phyloP scores from a whole-genome alignment of 164 flowering plant genomes.

The Vitis riparia region DNA sequence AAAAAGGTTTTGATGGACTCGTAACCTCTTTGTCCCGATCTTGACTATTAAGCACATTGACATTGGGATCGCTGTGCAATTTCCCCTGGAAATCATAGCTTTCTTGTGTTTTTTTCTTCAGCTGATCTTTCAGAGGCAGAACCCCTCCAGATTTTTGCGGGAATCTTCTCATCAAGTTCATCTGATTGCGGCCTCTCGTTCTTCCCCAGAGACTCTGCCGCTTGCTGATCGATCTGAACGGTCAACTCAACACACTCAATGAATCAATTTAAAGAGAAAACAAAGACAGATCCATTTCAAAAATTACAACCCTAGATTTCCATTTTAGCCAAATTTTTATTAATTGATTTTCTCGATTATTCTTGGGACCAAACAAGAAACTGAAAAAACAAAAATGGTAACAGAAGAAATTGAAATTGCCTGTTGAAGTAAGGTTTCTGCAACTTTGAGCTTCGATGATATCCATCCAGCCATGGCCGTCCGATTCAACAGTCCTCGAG shows the following conservation, averaged over 20 bases:
- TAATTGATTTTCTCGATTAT: background rate
- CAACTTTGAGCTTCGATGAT: slow-evolving; percentile 94
- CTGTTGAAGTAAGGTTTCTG: slow-evolving; percentile 89
- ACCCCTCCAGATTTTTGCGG: slow-evolving; percentile 30
- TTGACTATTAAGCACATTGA: background rate
- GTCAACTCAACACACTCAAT: slow-evolving; percentile 6
- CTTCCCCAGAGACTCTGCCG: slow-evolving; percentile 83
- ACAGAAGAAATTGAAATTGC: slow-evolving; percentile 22
- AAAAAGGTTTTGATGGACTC: slow-evolving; percentile 5
- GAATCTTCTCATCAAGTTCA: slow-evolving; percentile 19
- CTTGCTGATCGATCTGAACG: slow-evolving; percentile 90
- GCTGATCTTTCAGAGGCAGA: slow-evolving; percentile 79
- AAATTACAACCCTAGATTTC: background rate
- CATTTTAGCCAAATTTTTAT: background rate
- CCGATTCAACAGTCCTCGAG: background rate
- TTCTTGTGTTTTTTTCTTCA: slow-evolving; percentile 61
- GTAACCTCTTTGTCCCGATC: slow-evolving; percentile 19
- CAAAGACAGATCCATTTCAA: background rate
- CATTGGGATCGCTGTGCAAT: slow-evolving; percentile 19
- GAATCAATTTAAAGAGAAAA: background rate
- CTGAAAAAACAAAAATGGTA: background rate
- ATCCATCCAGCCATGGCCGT: slow-evolving; percentile 80
- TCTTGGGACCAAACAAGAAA: slow-evolving; percentile 1
- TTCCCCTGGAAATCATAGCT: slow-evolving; percentile 25
- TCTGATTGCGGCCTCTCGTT: slow-evolving; percentile 46